Base-by-base conservation (phyloP, 768 basidiomycete genomes). In the Termitomyces sp. region DNA sequence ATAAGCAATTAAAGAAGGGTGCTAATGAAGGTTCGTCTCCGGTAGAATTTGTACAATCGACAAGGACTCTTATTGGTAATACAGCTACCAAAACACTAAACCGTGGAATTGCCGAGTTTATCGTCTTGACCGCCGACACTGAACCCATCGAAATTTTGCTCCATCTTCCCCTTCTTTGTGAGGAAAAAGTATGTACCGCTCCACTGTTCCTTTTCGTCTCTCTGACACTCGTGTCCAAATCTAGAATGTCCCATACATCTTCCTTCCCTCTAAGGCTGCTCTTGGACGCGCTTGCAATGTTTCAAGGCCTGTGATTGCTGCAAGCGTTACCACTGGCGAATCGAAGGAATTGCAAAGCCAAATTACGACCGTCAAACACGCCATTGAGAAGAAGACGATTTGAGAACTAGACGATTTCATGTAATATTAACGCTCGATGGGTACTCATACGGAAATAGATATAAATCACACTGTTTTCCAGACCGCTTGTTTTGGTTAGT, bases 1-100 rank as follows among this genome's bases (percentile, higher is more conserved):
- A 96, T 79, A 98, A 98, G 76, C 95, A 98, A 72, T 76, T 98
- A 48, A 98, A 98, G 78, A 98, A 98, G 77, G 96, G 97, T 59
- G 97, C 97, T 43, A 99, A 99, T 73, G 97, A 99, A 83, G 91
- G 92, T 91, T 49, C 37, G 78, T 66, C 40, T 17, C 30, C 51
- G 33, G n/a, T n/a, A 2, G 28, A 31, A 19, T 15, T 28, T 28
- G 12, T 4, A 30, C 53, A 23, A 14, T 37, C 54, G 19, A 21
- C 14, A 51, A 21, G 2, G 5, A 53, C 41, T 61, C 63, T 52
- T 62, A 56, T 55, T 23, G 55, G 42, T 49, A 1, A 23, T 14
- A 35, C 65, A 94, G 94, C 95, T 45, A 99, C 97, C 63, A 99
- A 99, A 78, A 97, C 94, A 19, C 83, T 98, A 61, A 98, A 98